These are phyloP conservation scores for Dioszegia hungarica DNA, from an alignment of 768 basidiomycete genomes.

Conservation along the genomic window DNA sequence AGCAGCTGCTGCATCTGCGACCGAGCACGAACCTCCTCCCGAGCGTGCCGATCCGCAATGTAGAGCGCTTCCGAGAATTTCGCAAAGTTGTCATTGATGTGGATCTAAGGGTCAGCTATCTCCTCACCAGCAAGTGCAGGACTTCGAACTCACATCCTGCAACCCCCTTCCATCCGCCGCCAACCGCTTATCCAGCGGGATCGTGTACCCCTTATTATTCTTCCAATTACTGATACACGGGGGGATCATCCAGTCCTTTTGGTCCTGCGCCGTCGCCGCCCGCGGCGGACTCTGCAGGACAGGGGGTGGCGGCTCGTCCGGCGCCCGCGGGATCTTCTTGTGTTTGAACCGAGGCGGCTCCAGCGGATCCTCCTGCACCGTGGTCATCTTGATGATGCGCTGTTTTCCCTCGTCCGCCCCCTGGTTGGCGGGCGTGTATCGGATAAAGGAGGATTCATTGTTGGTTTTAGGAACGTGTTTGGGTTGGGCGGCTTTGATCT, in stretches of 20 bases:
- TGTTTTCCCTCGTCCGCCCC: slow-evolving; percentile 70
- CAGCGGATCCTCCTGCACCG: slow-evolving; percentile 93
- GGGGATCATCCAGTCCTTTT: slow-evolving; percentile 99
- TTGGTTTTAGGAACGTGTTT: slow-evolving; percentile 84
- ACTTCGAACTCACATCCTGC: slow-evolving; percentile 74
- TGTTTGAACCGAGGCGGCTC: slow-evolving; percentile 97
- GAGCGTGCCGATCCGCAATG: slow-evolving; percentile 92
- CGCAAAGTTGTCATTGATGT: slow-evolving; percentile 98
- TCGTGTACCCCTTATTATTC: slow-evolving; percentile 99
- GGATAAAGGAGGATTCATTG: slow-evolving; percentile 81
- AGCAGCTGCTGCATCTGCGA: slow-evolving; percentile 97
- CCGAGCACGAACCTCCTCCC: slow-evolving; percentile 95
- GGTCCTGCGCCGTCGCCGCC: slow-evolving; percentile 92
- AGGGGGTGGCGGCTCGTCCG: slow-evolving; percentile 92
- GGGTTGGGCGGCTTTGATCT: slow-evolving; percentile 97
- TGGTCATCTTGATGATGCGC: slow-evolving; percentile 97
- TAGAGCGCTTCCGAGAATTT: slow-evolving; percentile 96
- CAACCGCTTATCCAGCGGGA: slow-evolving; percentile 93
- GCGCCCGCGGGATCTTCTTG: slow-evolving; percentile 96
- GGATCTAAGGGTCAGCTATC: slow-evolving; percentile 58
- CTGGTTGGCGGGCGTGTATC: slow-evolving; percentile 94
- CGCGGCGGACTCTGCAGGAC: slow-evolving; percentile 91
- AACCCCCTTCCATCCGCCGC: slow-evolving; percentile 97
- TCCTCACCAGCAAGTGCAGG: not conserved
- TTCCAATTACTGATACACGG: slow-evolving; percentile 99